phyloP scores from a whole-genome alignment of 1,139 yeast species.

The Sugiyamaella sp. region DNA sequence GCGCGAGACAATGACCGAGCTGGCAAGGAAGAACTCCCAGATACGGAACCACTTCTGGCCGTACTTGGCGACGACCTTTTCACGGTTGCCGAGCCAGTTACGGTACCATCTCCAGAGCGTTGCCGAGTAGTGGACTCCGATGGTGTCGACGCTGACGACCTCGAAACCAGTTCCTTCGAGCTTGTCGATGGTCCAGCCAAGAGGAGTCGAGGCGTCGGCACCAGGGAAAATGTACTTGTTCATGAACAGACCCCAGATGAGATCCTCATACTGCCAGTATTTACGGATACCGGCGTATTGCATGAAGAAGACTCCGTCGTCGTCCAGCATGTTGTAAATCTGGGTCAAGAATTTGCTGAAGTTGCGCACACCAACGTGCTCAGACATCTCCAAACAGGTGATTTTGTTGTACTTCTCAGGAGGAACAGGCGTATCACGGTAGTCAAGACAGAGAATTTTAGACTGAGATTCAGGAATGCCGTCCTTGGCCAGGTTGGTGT shows the following conservation, averaged over 20 bases:
- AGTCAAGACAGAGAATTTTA: slow-evolving; percentile 78
- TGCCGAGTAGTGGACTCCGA: slow-evolving; percentile 91
- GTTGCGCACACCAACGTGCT: slow-evolving; percentile 92
- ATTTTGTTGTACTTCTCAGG: slow-evolving; percentile 80
- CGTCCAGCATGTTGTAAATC: slow-evolving; percentile 84
- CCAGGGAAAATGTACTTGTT: slow-evolving; percentile 97
- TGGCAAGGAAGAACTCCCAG: slow-evolving; percentile 90
- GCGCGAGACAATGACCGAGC: slow-evolving; percentile 81
- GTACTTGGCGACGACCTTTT: slow-evolving; percentile 73
- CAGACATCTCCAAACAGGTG: slow-evolving; percentile 94
- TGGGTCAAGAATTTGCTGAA: slow-evolving; percentile 74
- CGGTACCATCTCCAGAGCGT: slow-evolving; percentile 95
- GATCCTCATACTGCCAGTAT: slow-evolving; percentile 93
- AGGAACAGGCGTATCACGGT: slow-evolving; percentile 81
- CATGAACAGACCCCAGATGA: slow-evolving; percentile 94
- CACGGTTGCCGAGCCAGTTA: slow-evolving; percentile 89
- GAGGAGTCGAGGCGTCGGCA: slow-evolving; percentile 95
- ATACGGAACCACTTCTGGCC: slow-evolving; percentile 91
- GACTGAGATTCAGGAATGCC: slow-evolving; percentile 73
- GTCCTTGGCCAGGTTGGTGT: slow-evolving; percentile 64
- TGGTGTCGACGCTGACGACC: slow-evolving; percentile 79
- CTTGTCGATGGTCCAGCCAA: slow-evolving; percentile 75
- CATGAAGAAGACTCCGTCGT: slow-evolving; percentile 83
- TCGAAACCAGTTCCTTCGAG: slow-evolving; percentile 88
- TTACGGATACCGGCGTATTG: slow-evolving; percentile 93